phyloP scores from a whole-genome alignment of 306 rosid genomes.

The Mucuna pruriens region DNA sequence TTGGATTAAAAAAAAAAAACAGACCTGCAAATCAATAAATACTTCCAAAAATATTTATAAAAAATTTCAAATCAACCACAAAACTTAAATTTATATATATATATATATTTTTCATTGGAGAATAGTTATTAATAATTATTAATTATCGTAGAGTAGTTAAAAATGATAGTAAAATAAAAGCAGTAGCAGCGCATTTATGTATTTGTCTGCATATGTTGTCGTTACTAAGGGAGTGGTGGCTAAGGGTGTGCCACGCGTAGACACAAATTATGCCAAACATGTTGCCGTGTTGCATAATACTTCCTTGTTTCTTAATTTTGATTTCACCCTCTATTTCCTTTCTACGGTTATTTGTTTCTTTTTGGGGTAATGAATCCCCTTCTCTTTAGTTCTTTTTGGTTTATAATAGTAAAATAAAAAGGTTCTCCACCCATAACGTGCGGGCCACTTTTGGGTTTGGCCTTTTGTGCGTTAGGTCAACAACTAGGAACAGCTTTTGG shows the following conservation, averaged over 20 bases:
- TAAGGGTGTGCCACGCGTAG: slow-evolving; percentile 66
- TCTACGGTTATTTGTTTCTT: slow-evolving; percentile 6
- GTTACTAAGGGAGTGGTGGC: slow-evolving; percentile 48
- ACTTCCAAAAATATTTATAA: too few relatives aligned
- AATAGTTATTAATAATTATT: too few relatives aligned
- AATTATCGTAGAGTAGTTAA: too few relatives aligned
- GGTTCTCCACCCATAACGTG: slow-evolving; percentile 42
- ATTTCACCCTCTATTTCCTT: not conserved
- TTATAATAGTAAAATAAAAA: slow-evolving; percentile 5
- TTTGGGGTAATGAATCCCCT: slow-evolving; percentile 12
- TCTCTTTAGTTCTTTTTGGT: not conserved
- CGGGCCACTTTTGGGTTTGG: slow-evolving; percentile 64
- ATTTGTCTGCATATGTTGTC: slow-evolving; percentile 56
- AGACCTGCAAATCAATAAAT: too few relatives aligned
- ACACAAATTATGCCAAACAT: slow-evolving; percentile 45
- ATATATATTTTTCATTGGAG: too few relatives aligned
- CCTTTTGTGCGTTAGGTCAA: slow-evolving; percentile 70
- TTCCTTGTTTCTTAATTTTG: slow-evolving; percentile 16
- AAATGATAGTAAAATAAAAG: not conserved
- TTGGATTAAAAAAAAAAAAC: too few relatives aligned
- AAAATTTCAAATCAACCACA: too few relatives aligned
- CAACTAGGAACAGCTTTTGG: slow-evolving; percentile 71
- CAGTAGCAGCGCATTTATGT: slow-evolving; percentile 52
- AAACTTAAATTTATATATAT: too few relatives aligned
- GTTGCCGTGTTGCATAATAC: slow-evolving; percentile 64